Evolutionary conservation across 202 grass and related monocot genomes (phyloP).

Genomic region (Panicum virgatum): DNA sequence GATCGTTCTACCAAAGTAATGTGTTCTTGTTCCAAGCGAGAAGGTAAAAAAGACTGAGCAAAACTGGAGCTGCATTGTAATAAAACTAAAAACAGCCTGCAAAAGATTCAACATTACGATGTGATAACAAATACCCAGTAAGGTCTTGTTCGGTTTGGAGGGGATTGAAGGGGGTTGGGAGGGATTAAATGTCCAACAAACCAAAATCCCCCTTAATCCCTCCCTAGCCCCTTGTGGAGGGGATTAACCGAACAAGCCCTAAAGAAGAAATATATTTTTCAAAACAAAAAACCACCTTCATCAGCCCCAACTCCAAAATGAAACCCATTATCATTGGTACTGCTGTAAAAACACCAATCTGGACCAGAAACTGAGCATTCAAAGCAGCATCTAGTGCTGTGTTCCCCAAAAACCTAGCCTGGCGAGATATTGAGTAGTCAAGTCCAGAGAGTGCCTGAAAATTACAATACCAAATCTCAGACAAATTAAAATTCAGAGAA

Average conservation of each 20-base stretch:
- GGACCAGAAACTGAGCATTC: constrained; percentile 94
- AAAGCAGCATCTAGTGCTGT: constrained; percentile 89
- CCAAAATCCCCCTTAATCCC: too few relatives aligned
- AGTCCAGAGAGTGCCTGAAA: constrained; percentile 95
- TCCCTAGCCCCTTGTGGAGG: too few relatives aligned
- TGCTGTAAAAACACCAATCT: constrained; percentile 96
- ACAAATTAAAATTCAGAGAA: constrained; percentile 20
- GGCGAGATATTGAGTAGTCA: constrained; percentile 67
- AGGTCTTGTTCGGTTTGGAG: too few relatives aligned
- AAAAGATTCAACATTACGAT: constrained; percentile 25
- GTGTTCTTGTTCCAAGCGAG: constrained; percentile 96
- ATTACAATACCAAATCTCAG: constrained; percentile 21
- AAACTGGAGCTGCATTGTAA: constrained; percentile 95
- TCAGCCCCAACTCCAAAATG: constrained; percentile 79
- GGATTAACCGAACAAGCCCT: neutral
- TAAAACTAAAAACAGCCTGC: constrained; percentile 89
- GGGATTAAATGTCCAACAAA: too few relatives aligned
- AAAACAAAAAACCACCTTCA: constrained; percentile 59
- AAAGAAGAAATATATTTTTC: constrained; percentile 13
- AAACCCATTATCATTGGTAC: constrained; percentile 98
- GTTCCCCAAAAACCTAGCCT: constrained; percentile 69
- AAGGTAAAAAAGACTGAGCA: constrained; percentile 98
- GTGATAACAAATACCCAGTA: neutral
- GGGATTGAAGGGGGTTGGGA: too few relatives aligned
- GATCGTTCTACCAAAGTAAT: constrained; percentile 98